phyloP scores from a whole-genome alignment of 177 flowering plant genomes.

The Vitis hybrid region DNA sequence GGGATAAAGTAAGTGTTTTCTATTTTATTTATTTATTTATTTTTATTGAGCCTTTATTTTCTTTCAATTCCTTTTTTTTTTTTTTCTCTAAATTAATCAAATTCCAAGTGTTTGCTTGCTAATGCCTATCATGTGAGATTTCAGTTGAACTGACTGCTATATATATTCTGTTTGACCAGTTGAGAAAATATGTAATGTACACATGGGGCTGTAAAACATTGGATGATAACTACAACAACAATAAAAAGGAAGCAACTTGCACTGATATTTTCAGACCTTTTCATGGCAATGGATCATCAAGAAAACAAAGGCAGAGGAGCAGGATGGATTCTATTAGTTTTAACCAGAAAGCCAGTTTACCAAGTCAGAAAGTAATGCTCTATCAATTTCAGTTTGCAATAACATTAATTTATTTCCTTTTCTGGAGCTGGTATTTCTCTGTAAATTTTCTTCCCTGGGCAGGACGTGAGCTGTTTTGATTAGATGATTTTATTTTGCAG shows the following conservation, averaged over 20 bases:
- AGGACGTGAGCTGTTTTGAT: not conserved
- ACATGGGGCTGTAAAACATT: conserved; percentile 62
- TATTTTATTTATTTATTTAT: not conserved
- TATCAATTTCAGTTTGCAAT: conserved; percentile 3
- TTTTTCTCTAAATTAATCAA: too few species aligned
- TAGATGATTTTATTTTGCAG: conserved; percentile 21
- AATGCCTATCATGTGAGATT: too few species aligned
- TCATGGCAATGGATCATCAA: conserved; percentile 33
- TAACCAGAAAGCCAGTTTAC: conserved; percentile 26
- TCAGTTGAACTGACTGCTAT: conserved; percentile 4
- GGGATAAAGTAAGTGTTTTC: conserved; percentile 69
- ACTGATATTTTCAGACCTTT: conserved; percentile 23
- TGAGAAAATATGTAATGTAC: conserved; percentile 89
- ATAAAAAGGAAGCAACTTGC: conserved; percentile 30
- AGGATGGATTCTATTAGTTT: conserved; percentile 36
- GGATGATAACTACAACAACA: conserved; percentile 35
- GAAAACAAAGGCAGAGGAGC: conserved; percentile 25
- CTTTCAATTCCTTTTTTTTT: not conserved
- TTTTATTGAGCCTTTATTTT: not conserved
- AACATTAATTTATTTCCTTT: not conserved
- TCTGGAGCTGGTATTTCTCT: not conserved
- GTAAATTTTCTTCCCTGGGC: not conserved
- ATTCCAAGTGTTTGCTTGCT: not conserved
- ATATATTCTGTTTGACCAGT: conserved; percentile 36
- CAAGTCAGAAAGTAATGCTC: conserved; percentile 41